phyloP scores from a whole-genome alignment of 2,329 filamentous ascomycete species.

The Aspergillus persii region DNA sequence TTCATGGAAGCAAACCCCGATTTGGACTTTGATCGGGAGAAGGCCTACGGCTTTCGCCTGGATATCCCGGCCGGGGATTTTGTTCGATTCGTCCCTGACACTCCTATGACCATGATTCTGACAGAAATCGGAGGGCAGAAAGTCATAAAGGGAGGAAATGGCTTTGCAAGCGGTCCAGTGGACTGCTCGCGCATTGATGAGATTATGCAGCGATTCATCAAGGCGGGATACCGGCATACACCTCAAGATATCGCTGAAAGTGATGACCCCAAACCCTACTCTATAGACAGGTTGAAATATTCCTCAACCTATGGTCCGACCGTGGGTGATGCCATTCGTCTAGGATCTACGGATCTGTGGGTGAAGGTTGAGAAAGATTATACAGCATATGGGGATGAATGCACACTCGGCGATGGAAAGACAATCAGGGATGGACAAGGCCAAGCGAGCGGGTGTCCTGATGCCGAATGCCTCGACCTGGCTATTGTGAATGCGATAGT shows the following conservation, averaged over 20 bases:
- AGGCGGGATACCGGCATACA: slow-evolving; percentile 74
- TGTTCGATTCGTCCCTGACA: slow-evolving; percentile 89
- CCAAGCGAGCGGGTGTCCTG: slow-evolving; percentile 45
- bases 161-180: slow-evolving; percentile 69
- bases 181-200: slow-evolving; percentile 62
- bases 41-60: slow-evolving; percentile 78
- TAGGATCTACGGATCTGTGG: slow-evolving; percentile 86
- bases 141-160: slow-evolving; percentile 81
- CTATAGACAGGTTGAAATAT: slow-evolving; percentile 77
- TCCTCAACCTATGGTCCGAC: slow-evolving; percentile 90
- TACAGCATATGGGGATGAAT: slow-evolving; percentile 87
- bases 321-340: slow-evolving; percentile 73
- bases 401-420: slow-evolving; percentile 92
- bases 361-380: slow-evolving; percentile 83
- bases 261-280: slow-evolving; percentile 58
- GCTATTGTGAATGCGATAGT: slow-evolving; percentile 88
- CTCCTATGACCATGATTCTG: slow-evolving; percentile 82
- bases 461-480: slow-evolving; percentile 63
- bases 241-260: slow-evolving; percentile 62
- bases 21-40: slow-evolving; percentile 80
- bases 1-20: slow-evolving; percentile 93
- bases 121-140: slow-evolving; percentile 82
- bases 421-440: slow-evolving; percentile 94
- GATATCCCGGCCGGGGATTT: slow-evolving; percentile 91
- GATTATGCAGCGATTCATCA: slow-evolving; percentile 65